phyloP scores from a whole-genome alignment of 495 filamentous ascomycete genomes.

The Hypoxylon subgilvum region DNA sequence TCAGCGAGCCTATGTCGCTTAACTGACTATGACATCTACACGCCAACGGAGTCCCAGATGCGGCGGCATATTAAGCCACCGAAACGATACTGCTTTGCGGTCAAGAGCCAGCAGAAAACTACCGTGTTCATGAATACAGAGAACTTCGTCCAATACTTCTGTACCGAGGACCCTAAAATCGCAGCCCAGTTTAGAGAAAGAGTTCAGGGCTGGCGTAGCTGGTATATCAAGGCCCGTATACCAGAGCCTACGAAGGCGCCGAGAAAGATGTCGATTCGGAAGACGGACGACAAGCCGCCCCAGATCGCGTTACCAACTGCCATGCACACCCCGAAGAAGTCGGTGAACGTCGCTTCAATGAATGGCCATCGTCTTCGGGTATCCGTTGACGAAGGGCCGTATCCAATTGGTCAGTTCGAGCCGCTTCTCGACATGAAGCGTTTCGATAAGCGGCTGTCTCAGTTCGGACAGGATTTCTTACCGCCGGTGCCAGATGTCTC shows the following conservation, averaged over 20 bases:
- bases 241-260: slow-evolving; percentile 38
- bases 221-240: slow-evolving; percentile 78
- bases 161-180: slow-evolving; percentile 70
- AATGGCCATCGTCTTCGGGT: slow-evolving; percentile 43
- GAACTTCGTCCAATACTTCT: slow-evolving; percentile 92
- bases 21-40: slow-evolving; percentile 93
- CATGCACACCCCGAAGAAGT: slow-evolving; percentile 37
- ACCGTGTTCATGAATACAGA: slow-evolving; percentile 80
- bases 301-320: slow-evolving; percentile 25
- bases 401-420: slow-evolving; percentile 62
- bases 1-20: slow-evolving; percentile 77
- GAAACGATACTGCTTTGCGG: slow-evolving; percentile 80
- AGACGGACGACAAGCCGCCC: slow-evolving; percentile 39
- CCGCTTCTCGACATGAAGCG: slow-evolving; percentile 60
- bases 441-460: slow-evolving; percentile 52
- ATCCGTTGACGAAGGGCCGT: slow-evolving; percentile 50
- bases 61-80: slow-evolving; percentile 71
- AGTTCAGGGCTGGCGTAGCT: slow-evolving; percentile 83
- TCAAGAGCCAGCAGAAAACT: slow-evolving; percentile 93
- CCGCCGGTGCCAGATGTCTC: slow-evolving; percentile 33
- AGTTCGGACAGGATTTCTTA: slow-evolving; percentile 45
- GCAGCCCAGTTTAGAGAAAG: slow-evolving; percentile 71
- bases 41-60: slow-evolving; percentile 67
- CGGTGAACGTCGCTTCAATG: slow-evolving; percentile 36
- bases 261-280: slow-evolving; percentile 37